phyloP scores from a whole-genome alignment of 805 yeast species.

The Torulaspora maleeae region DNA sequence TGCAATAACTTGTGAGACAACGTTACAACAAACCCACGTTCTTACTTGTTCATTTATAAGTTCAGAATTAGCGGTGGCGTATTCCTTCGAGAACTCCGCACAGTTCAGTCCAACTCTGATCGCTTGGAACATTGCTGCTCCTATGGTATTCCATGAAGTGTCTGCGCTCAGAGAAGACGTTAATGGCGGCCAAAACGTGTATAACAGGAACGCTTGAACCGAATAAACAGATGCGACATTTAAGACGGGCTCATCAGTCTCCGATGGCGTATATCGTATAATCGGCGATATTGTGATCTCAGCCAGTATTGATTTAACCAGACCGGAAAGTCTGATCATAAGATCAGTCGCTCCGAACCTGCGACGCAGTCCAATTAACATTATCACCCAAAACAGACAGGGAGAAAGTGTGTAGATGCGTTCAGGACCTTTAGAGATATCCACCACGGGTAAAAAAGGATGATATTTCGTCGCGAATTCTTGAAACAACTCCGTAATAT shows the following conservation, averaged over 20 bases:
- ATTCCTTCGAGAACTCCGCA: slow-evolving; percentile 61
- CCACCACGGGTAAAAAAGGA: slow-evolving; percentile 82
- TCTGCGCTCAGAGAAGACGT: slow-evolving; percentile 94
- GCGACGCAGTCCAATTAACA: slow-evolving; percentile 78
- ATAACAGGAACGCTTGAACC: slow-evolving; percentile 85
- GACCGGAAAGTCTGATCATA: slow-evolving; percentile 59
- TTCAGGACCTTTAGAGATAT: slow-evolving; percentile 77
- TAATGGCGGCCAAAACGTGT: slow-evolving; percentile 93
- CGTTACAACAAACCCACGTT: slow-evolving; percentile 93
- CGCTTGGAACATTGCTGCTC: slow-evolving; percentile 89
- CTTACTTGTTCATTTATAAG: slow-evolving; percentile 69
- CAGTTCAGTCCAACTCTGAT: slow-evolving; percentile 86
- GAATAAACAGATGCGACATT: slow-evolving; percentile 90
- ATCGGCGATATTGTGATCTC: slow-evolving; percentile 90
- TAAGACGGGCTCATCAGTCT: slow-evolving; percentile 72
- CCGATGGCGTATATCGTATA: slow-evolving; percentile 74
- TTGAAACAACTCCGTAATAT: slow-evolving; percentile 55
- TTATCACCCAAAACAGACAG: slow-evolving; percentile 87
- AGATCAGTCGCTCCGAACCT: slow-evolving; percentile 39
- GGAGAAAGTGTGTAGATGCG: slow-evolving; percentile 75
- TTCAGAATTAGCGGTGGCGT: slow-evolving; percentile 40
- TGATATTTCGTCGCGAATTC: slow-evolving; percentile 80
- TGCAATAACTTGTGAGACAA: slow-evolving; percentile 85
- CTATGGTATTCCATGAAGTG: slow-evolving; percentile 92
- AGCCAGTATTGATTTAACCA: slow-evolving; percentile 71